Evolutionary conservation across 1,139 yeast species (phyloP), one percentile per base, ranked within the genome.

Genomic region (Taphrina sp.): DNA sequence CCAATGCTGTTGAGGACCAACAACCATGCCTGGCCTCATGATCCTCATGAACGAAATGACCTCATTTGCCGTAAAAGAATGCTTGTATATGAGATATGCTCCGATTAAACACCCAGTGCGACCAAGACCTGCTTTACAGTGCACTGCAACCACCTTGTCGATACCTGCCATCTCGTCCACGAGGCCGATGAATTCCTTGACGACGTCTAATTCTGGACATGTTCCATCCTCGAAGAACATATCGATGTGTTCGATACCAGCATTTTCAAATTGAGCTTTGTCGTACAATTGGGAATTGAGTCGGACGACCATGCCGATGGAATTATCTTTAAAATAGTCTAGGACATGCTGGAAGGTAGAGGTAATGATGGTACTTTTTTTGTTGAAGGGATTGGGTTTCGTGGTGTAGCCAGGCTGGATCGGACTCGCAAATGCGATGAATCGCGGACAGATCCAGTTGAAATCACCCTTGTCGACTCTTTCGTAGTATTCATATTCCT

Each of bases 1-100:
- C 98, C 98, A 92, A 72, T 92, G 98, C 68, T 92, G 98, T 69
- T 92, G 98, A 1, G 98, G 98, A 0, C 98, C 98, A 34, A 92
- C 98, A 14, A 92, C 97, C 98, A 92, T 92, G 29, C 98, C 98
- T 0, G 98, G 98, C 63, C 98, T 80, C 62, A 92, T 77, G 80
- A 92, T 86, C 69, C 98, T 79, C 94, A 92, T 86, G 67, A 89
- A 92, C 0, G 92, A 96, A 65, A 92, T 92, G 70, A 95, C 94
- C 70, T 92, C 98, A 66, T 81, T 86, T 4, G 98, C 98, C 3
- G 97, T 92, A 68, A 92, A 92, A 0, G 96, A 96, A 69, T 92
- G 94, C 2, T 96, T 88, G 68, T 92, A 92, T 52, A 92, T 92
- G 61, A 92, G 75, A 70, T 92, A 96, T 1, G 98, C 98, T 2